Evolutionary conservation across 2,329 filamentous ascomycete genomes (phyloP).

Genomic region (Aspergillus fischeri): DNA sequence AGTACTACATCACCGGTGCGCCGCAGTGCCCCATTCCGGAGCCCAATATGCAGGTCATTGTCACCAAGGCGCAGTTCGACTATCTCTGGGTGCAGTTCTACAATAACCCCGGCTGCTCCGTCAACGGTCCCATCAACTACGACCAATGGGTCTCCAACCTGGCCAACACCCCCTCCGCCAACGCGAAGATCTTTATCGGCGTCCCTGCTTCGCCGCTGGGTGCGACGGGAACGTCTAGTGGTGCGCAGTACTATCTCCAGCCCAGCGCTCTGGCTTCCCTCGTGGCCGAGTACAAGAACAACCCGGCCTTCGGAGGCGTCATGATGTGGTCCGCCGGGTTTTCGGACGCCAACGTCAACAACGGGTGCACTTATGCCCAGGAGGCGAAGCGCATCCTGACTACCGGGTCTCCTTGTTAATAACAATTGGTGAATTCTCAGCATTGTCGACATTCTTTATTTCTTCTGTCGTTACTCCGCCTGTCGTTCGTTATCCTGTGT

Average conservation of each 20-base stretch:
- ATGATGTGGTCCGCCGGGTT: conserved; percentile 43
- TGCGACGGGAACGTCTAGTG: conserved; percentile 28
- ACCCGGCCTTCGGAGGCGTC: conserved; percentile 15
- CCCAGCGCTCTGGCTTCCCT: conserved; percentile 11
- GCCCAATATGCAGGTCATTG: conserved; percentile 38
- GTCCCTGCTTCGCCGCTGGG: conserved; percentile 25
- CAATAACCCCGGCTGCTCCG: conserved; percentile 36
- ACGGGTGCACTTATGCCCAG: conserved; percentile 43
- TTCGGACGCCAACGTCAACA: conserved; percentile 32
- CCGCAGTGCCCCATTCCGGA: conserved; percentile 48
- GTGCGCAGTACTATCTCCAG: conserved; percentile 15
- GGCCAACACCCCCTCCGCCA: conserved; percentile 15
- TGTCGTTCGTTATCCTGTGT: background rate
- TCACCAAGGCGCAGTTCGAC: conserved; percentile 40
- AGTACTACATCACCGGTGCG: conserved; percentile 47
- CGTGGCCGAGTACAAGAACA: conserved; percentile 7
- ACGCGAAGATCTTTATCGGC: conserved; percentile 20
- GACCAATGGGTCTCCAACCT: conserved; percentile 16
- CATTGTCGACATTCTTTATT: background rate
- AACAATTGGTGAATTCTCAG: background rate
- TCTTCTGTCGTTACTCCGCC: background rate
- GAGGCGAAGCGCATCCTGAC: conserved; percentile 35
- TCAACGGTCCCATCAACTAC: conserved; percentile 22
- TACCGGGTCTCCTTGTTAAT: conserved; percentile 27
- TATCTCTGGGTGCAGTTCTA: conserved; percentile 47